phyloP scores from a whole-genome alignment of 495 filamentous ascomycete genomes.

The Aspergillus heteromorphus region DNA sequence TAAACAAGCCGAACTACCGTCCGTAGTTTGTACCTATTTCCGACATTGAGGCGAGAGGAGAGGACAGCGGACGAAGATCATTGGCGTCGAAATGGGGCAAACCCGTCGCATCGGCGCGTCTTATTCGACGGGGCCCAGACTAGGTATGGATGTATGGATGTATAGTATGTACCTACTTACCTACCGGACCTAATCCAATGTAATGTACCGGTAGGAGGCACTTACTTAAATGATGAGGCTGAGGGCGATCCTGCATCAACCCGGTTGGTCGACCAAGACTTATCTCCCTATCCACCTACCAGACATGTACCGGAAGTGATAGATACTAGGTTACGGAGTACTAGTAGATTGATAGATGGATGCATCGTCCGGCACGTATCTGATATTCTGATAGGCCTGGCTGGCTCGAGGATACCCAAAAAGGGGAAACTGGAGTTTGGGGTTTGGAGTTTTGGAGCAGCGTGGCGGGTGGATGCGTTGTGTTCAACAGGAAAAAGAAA shows the following conservation, averaged over 20 bases:
- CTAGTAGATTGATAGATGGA: neutral
- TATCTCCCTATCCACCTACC: too few species aligned
- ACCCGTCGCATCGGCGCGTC: neutral
- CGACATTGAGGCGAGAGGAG: conserved; percentile 1
- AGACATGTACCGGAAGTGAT: too few species aligned
- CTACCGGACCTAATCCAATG: too few species aligned
- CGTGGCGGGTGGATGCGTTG: conserved; percentile 16
- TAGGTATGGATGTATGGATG: too few species aligned
- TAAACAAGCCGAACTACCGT: too few species aligned
- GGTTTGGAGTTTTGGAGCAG: too few species aligned
- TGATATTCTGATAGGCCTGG: neutral
- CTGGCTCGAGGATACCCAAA: neutral
- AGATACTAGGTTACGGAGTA: too few species aligned
- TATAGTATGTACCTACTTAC: too few species aligned
- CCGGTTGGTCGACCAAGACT: neutral
- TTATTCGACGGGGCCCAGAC: neutral
- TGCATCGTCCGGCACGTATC: neutral
- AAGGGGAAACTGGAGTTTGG: neutral
- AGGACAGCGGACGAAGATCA: too few species aligned
- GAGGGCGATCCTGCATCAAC: neutral
- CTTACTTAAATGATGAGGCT: neutral
- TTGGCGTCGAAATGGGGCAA: neutral
- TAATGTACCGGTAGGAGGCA: too few species aligned
- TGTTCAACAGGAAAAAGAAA: neutral
- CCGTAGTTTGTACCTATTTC: too few species aligned